Conservation (phyloP, 768 basidiomycete species). For the Leccinum subtestaceum region DNA sequence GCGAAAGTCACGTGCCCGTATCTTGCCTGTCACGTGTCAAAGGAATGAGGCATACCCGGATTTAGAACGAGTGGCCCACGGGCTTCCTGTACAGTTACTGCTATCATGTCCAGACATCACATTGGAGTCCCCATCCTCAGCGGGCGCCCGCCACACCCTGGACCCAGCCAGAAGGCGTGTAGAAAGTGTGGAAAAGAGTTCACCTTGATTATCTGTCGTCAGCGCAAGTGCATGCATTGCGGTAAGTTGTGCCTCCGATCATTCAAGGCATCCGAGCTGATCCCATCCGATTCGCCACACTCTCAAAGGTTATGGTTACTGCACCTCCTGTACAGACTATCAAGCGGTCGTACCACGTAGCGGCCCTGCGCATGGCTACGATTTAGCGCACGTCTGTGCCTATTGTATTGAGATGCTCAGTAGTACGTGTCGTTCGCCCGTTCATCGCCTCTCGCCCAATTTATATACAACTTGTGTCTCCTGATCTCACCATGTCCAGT, state of each 20-base stretch:
- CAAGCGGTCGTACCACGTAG: slow-evolving; percentile 74
- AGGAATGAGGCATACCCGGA: neutral
- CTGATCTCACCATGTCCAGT: slow-evolving; percentile 39
- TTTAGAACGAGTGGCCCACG: neutral
- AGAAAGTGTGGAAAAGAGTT: slow-evolving; percentile 77
- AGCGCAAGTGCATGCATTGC: slow-evolving; percentile 71
- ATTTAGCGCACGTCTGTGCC: slow-evolving; percentile 62
- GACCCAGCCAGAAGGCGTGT: slow-evolving; percentile 39
- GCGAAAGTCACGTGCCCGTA: slow-evolving; percentile 29
- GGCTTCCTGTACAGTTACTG: neutral
- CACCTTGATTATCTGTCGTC: slow-evolving; percentile 59
- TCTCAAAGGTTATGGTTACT: slow-evolving; percentile 63
- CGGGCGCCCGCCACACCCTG: slow-evolving; percentile 47
- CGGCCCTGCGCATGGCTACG: slow-evolving; percentile 55
- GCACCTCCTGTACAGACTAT: slow-evolving; percentile 70
- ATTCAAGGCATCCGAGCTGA: neutral
- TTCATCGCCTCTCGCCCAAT: neutral
- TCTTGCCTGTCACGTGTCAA: neutral
- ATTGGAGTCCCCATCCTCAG: slow-evolving; percentile 70
- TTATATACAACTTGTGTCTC: neutral
- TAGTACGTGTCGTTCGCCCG: slow-evolving; percentile 41
- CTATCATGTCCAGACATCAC: slow-evolving; percentile 20
- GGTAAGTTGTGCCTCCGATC: slow-evolving; percentile 41
- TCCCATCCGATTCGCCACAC: neutral
- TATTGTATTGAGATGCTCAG: slow-evolving; percentile 70